phyloP scores from a whole-genome alignment of 495 filamentous ascomycete species.

The Opeltia flavorubescens region DNA sequence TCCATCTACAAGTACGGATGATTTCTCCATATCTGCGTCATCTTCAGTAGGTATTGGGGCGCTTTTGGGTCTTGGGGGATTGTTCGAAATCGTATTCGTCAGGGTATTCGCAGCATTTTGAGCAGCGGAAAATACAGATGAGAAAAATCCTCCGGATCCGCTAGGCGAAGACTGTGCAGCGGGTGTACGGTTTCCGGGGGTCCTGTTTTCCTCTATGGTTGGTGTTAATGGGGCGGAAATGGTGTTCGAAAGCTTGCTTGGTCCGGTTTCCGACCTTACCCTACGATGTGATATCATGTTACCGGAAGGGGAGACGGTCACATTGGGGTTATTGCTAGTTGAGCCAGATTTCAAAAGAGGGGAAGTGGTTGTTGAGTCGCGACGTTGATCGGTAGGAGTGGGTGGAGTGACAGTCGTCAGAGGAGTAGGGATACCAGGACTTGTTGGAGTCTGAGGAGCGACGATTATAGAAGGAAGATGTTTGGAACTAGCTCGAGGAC shows the following conservation, averaged over 20 bases:
- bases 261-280: slow-evolving; percentile 52
- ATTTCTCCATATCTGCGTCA: slow-evolving; percentile 11
- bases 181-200: slow-evolving; percentile 26
- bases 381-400: slow-evolving; percentile 28
- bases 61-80: slow-evolving; percentile 26
- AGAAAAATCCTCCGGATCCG: slow-evolving; percentile 64
- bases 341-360: not conserved
- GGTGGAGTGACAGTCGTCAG: slow-evolving; percentile 42
- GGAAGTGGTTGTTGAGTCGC: slow-evolving; percentile 9
- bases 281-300: slow-evolving; percentile 68
- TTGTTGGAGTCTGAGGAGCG: slow-evolving; percentile 26
- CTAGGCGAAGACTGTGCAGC: slow-evolving; percentile 30
- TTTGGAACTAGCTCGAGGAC: slow-evolving; percentile 3
- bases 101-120: slow-evolving; percentile 87
- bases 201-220: slow-evolving; percentile 46
- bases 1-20: slow-evolving; percentile 16
- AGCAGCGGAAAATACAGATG: slow-evolving; percentile 78
- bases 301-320: slow-evolving; percentile 31
- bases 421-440: slow-evolving; percentile 28
- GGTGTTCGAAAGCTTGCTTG: slow-evolving; percentile 80
- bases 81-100: slow-evolving; percentile 64
- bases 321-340: slow-evolving; percentile 10
- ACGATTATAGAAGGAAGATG: slow-evolving; percentile 14
- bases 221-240: slow-evolving; percentile 62
- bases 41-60: slow-evolving; percentile 19